Evolutionary conservation across 2,329 filamentous ascomycete species (phyloP), one percentile per base, ranked within the genome.

Genomic region (Trichophyton schoenleinii): DNA sequence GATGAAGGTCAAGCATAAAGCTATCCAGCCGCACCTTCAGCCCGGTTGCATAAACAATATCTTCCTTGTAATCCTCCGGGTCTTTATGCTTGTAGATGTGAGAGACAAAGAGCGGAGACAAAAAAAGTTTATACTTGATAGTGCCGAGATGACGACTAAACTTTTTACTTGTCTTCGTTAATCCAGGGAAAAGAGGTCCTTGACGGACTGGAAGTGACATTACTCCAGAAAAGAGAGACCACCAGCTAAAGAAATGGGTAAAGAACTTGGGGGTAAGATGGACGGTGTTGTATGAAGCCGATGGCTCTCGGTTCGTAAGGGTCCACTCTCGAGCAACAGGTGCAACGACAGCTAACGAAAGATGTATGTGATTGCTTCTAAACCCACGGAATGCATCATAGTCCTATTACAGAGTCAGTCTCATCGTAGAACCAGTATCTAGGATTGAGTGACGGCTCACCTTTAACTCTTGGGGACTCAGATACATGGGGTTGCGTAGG

Each of bases 31-130:
- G 87, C 67, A 96, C 89, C 74, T 99, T 99, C 64, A 99, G 79
- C n/a, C 95, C 94, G 3, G 94, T 99, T 0, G 92, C 92, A 55
- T 90, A 94, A 4, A 96, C 89, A 0, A 87, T 81, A 65, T 85
- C 80, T 64, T 91, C 87, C 0, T 83, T 81, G 69, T 89, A 88
- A 63, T 96, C 91, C 70, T 96, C 92, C 0, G 85, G 85, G 69
- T 99, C 94, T 72, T 96, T 96, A 77, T 99, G 94, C 73, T 96
- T 97, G 78, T 99, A 99, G 36, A 99, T 91, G 68, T 99, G 94
- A 67, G 91, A 95, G 65, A 99, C 83, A 73, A 95, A 99, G 1
- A 99, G 77, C 0, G 94, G 94, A 1, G 94, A 95, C 15, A 99
- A 79, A 2, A 97, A 81, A 22, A 99, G 77, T 64, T 92, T 96